phyloP scores from a whole-genome alignment of 2,329 filamentous ascomycete genomes.

The Ascochyta pisi region DNA sequence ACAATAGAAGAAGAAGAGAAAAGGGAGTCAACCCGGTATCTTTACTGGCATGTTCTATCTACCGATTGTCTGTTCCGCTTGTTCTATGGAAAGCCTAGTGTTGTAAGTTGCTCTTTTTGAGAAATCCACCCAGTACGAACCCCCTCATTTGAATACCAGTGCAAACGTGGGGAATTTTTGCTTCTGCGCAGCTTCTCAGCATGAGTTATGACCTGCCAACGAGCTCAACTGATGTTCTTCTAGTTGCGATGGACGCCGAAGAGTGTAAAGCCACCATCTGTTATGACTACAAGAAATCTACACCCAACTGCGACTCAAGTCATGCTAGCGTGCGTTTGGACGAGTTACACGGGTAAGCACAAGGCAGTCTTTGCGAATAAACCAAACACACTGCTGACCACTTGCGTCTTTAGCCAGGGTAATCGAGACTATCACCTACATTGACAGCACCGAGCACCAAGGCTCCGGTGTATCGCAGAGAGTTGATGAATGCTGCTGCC shows the following conservation, averaged over 20 bases:
- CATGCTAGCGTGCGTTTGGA: slow-evolving; percentile 29
- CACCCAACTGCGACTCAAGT: slow-evolving; percentile 24
- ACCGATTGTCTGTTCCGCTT: slow-evolving; percentile 37
- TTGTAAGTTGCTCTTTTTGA: slow-evolving; percentile 12
- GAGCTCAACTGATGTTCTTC: background rate
- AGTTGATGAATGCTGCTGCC: slow-evolving; percentile 25
- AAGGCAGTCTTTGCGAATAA: background rate
- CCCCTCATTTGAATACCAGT: no score
- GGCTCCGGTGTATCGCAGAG: slow-evolving; percentile 9
- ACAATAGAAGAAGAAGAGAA: slow-evolving; percentile 33
- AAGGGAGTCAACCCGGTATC: slow-evolving; percentile 21
- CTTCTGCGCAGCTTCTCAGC: no score
- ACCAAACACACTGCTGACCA: background rate
- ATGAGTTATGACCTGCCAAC: no score
- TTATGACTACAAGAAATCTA: slow-evolving; percentile 27
- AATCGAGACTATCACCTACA: slow-evolving; percentile 26
- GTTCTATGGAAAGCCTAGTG: slow-evolving; percentile 36
- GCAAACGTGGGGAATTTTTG: no score
- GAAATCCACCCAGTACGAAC: no score
- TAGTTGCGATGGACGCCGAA: slow-evolving; percentile 27
- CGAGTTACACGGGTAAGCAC: slow-evolving; percentile 23
- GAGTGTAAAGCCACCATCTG: slow-evolving; percentile 28
- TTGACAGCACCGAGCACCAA: slow-evolving; percentile 20
- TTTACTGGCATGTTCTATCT: slow-evolving; percentile 35
- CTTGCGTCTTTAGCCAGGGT: slow-evolving; percentile 8